Evolutionary conservation across 768 basidiomycete genomes (phyloP), one percentile per base, ranked within the genome.

Genomic region (Mycena metata): DNA sequence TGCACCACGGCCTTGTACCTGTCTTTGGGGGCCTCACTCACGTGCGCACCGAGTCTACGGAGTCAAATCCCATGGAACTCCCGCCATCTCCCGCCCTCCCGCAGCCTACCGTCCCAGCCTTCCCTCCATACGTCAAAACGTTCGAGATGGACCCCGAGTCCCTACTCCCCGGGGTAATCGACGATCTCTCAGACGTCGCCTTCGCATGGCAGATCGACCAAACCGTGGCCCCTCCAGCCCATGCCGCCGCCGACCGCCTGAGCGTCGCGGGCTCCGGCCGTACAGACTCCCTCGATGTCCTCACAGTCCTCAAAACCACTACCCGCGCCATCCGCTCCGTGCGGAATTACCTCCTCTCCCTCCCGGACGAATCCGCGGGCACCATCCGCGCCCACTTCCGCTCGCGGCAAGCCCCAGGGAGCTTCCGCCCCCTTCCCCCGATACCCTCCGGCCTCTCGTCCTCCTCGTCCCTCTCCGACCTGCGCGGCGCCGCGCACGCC

Each of bases 271-370:
- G 73, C 41, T 59, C 72, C 30, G 71, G 75, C 30, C 72, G 70
- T 59, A 60, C 73, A 21, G 60, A 66, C 43, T 57, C 56, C 13
- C 55, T 62, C 7, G 91, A 94, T 68, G 85, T 98, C 9, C 85
- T 96, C 11, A 83, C 82, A 6, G 82, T 90, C 6, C 87, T 97
- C 64, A 91, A 94, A 78, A 88, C 84, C 1, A 96, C 95, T 0
- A 95, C 95, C 9, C 86, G 85, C 45, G 89, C 93, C 5, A 89
- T 98, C 52, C 89, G 96, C 39, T 90, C 91, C 16, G 91, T 94
- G 36, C 87, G 95, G 15, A 94, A 94, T 76, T 96, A 96, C 77
- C 81, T 96, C 21, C 82, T 96, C 36, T 89, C 92, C 0, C 87
- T 96, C 16, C 95, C 94, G 0, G 90, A 95, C 74, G 92, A 95